Percentiles rank a stretch among this genome's conserved stretches.
Evolutionary conservation across 768 basidiomycete genomes (phyloP).

Genomic region (Kwoniella europaea): DNA sequence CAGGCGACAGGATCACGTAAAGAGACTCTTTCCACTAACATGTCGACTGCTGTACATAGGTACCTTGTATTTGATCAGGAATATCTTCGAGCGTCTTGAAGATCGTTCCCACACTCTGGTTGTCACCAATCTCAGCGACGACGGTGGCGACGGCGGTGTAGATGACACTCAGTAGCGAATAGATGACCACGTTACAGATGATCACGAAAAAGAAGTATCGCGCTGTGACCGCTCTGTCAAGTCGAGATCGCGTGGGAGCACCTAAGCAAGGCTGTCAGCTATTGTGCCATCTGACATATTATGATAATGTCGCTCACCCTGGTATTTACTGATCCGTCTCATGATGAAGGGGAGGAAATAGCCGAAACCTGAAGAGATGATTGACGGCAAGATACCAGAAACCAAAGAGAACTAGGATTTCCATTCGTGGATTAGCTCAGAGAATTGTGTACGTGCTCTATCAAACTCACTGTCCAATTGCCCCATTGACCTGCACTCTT

Average conservation of each 20-base stretch:
- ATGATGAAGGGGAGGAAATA: slow-evolving; percentile 91
- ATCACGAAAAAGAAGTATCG: slow-evolving; percentile 94
- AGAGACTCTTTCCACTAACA: slow-evolving; percentile 25
- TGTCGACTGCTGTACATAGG: slow-evolving; percentile 80
- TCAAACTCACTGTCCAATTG: slow-evolving; percentile 54
- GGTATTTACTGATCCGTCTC: slow-evolving; percentile 76
- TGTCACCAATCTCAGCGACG: slow-evolving; percentile 63
- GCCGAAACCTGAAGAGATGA: slow-evolving; percentile 83
- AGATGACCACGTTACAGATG: slow-evolving; percentile 89
- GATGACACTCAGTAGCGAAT: slow-evolving; percentile 86
- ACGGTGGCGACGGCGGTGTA: slow-evolving; percentile 64
- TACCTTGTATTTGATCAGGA: slow-evolving; percentile 69
- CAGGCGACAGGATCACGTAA: no score
- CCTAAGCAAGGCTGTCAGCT: slow-evolving; percentile 55
- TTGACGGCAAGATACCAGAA: slow-evolving; percentile 90
- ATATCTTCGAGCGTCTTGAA: slow-evolving; percentile 58
- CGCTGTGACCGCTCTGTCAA: slow-evolving; percentile 88
- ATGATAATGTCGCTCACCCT: slow-evolving; percentile 61
- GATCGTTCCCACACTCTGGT: slow-evolving; percentile 62
- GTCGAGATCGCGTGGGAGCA: slow-evolving; percentile 71
- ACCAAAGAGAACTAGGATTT: slow-evolving; percentile 70
- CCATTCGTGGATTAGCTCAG: background rate
- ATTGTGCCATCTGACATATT: no score
- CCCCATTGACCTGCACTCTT: slow-evolving; percentile 64
- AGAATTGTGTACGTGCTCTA: background rate